Conservation (phyloP, 495 filamentous ascomycete genomes). For the Aspergillus funiculosus region DNA sequence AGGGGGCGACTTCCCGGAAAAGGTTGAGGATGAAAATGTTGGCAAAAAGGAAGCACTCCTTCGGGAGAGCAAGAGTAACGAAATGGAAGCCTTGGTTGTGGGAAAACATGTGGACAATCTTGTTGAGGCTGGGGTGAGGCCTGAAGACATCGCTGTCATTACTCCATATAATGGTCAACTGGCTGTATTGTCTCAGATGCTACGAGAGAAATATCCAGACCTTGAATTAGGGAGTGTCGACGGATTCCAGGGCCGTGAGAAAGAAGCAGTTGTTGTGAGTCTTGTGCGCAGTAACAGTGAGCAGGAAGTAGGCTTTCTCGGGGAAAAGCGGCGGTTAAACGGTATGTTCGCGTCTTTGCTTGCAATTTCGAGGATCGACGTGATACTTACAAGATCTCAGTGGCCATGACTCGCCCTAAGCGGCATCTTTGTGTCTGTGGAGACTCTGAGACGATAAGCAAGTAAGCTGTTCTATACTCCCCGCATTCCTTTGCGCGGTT, state of each 20-base stretch:
- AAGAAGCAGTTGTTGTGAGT: constrained; percentile 89
- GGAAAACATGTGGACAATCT: constrained; percentile 65
- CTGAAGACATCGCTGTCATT: constrained; percentile 85
- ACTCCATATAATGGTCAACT: constrained; percentile 97
- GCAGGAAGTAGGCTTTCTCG: constrained; percentile 86
- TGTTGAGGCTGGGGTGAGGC: constrained; percentile 67
- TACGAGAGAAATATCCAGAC: constrained; percentile 74
- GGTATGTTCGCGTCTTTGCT: constrained; percentile 43
- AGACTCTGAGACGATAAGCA: constrained; percentile 84
- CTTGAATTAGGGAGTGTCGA: constrained; percentile 93
- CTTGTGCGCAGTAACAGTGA: constrained; percentile 84
- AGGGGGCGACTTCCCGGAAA: constrained; percentile 79
- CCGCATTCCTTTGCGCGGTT: neutral
- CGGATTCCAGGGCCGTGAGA: constrained; percentile 95
- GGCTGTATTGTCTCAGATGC: constrained; percentile 60
- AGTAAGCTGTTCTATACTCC: constrained; percentile 47
- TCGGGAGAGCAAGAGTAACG: constrained; percentile 90
- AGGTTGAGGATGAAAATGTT: constrained; percentile 45
- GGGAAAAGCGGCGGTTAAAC: constrained; percentile 88
- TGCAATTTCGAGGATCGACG: neutral
- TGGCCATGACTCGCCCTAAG: constrained; percentile 92
- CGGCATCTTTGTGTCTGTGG: constrained; percentile 86
- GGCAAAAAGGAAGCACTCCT: constrained; percentile 51
- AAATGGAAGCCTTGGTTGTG: constrained; percentile 80
- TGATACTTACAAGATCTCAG: constrained; percentile 35